A percentile compares a stretch with the other conserved stretches of the same genome.
These are phyloP conservation scores for Lolium rigidum DNA, from an alignment of 176 grass and related monocot genomes.

Conservation along the genomic window DNA sequence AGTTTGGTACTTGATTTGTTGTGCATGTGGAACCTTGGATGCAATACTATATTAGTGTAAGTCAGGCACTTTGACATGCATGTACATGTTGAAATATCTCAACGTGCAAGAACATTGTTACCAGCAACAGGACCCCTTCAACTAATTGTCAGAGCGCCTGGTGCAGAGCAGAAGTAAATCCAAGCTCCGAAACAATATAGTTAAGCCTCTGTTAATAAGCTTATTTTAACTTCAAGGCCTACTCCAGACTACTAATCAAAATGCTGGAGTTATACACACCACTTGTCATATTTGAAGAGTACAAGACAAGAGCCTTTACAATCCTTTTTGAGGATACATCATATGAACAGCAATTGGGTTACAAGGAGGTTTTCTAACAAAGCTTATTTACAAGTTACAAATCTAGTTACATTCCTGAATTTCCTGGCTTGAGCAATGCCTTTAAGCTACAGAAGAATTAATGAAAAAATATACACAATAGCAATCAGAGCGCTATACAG, in stretches of 20 bases:
- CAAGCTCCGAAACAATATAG: slow-evolving; percentile 28
- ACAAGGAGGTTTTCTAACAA: slow-evolving; percentile 39
- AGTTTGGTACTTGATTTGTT: background rate
- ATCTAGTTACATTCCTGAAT: slow-evolving; percentile 43
- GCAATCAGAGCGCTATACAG: background rate
- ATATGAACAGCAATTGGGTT: slow-evolving; percentile 40
- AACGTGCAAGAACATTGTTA: background rate
- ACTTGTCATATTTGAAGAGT: slow-evolving; percentile 3
- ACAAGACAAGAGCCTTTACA: slow-evolving; percentile 31
- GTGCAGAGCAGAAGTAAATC: slow-evolving; percentile 1
- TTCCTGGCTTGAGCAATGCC: slow-evolving; percentile 36
- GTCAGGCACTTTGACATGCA: background rate
- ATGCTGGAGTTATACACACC: background rate
- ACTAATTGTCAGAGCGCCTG: background rate
- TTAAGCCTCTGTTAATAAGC: background rate
- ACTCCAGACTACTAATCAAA: slow-evolving; percentile 1
- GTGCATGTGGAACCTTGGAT: background rate
- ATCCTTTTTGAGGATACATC: slow-evolving; percentile 38
- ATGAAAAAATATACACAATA: slow-evolving; percentile 32
- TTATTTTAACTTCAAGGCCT: slow-evolving; percentile 27
- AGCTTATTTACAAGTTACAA: slow-evolving; percentile 36
- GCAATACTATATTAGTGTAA: background rate
- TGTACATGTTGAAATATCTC: slow-evolving; percentile 10
- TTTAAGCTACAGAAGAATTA: slow-evolving; percentile 38
- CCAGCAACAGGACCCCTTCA: background rate